phyloP scores from a whole-genome alignment of 2,329 filamentous ascomycete genomes.

The Fusarium globosum region DNA sequence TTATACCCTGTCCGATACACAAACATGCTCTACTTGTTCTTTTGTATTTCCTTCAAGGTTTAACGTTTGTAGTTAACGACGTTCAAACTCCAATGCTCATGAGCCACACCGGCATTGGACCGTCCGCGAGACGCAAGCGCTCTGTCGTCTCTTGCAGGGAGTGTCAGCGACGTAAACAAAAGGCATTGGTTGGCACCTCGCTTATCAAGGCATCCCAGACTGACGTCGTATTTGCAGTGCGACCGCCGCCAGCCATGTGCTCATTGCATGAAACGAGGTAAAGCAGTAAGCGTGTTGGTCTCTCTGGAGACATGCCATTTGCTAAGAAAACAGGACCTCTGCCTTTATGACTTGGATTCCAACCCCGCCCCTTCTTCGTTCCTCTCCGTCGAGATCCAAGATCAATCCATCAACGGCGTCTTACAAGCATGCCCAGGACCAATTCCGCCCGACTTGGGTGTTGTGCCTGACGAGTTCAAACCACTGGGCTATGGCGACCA shows the following conservation, averaged over 20 bases:
- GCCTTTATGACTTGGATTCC: neutral
- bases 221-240: neutral
- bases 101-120: neutral
- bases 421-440: neutral
- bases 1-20: neutral
- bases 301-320: accelerated
- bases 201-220: neutral
- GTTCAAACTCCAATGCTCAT: neutral
- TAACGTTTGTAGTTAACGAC: neutral
- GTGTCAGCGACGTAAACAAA: neutral
- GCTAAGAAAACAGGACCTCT: accelerated
- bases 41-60: neutral
- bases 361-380: neutral
- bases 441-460: neutral
- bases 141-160: neutral
- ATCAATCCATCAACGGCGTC: neutral
- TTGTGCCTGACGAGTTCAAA: neutral
- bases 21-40: neutral
- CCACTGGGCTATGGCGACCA: neutral
- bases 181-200: neutral
- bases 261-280: neutral
- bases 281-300: neutral
- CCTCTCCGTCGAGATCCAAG: neutral
- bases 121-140: neutral
- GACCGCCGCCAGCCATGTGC: neutral